Evolutionary conservation across 202 grass and related monocot genomes (phyloP), one percentile per base, ranked within the genome.

Genomic region (Zizania palustris): DNA sequence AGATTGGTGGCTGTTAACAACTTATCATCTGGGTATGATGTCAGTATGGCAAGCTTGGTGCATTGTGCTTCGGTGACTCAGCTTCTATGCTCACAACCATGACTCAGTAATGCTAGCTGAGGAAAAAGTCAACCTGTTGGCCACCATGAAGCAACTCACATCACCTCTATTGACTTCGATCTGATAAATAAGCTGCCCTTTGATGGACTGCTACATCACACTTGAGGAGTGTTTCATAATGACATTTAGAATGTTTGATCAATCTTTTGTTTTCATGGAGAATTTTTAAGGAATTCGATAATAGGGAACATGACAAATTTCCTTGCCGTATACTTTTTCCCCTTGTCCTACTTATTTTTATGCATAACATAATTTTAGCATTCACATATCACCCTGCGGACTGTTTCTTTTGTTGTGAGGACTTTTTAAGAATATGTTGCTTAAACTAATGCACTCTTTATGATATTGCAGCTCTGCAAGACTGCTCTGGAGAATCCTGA

Each of bases 391-490:
- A 63, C 53, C 6, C 20, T 45, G 28, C 16, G 59, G 19, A 63
- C 15, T 71, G 28, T n/a, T 0, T 34, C 16, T 61, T 64, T 50
- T 41, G 16, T 14, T 50, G 15, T 1, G n/a, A 22, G 40, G 63
- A 69, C 13, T 75, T 80, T 10, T 59, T 50, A 9, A 49, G 43
- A 79, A 64, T 64, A 1, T 64, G 57, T 9, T 51, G 34, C 11
- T 55, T 61, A 72, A 45, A 72, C 53, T 85, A 28, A 28, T 28
- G 28, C 28, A 2, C 28, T 28, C 61, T 69, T 48, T 85, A 82
- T 88, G 36, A 63, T 79, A 68, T 65, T 89, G 84, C 89, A 98
- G 95, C 83, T 98, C 18, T 97, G 95, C 76, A 88, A 74, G 74
- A 83, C 83, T 71, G 87, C 89, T 65, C 39, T 83, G 78, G 91